Conservation (phyloP, 2,329 filamentous ascomycete genomes). For the Dichotomopilus funicola region DNA sequence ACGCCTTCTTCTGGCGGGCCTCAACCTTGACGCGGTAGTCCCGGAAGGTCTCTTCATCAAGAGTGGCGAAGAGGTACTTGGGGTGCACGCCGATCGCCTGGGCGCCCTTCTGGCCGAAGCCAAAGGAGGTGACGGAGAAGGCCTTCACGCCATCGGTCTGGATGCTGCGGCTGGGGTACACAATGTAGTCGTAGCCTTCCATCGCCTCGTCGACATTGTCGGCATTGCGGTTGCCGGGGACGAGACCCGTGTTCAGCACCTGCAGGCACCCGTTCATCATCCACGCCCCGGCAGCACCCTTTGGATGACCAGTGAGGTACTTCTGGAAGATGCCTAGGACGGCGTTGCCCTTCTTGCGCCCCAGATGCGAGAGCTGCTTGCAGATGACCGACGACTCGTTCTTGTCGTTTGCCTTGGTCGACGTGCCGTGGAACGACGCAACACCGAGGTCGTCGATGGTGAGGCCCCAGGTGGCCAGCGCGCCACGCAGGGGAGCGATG, state of each 20-base stretch:
- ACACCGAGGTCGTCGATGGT: constrained; percentile 94
- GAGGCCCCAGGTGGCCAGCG: constrained; percentile 94
- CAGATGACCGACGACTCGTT: constrained; percentile 98
- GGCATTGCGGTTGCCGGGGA: constrained; percentile 95
- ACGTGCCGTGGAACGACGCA: constrained; percentile 97
- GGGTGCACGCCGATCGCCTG: constrained; percentile 96
- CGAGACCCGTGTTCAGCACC: constrained; percentile 86
- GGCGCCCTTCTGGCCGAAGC: constrained; percentile 97
- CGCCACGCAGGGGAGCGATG: constrained; percentile 92
- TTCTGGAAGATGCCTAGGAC: constrained; percentile 98
- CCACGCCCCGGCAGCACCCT: constrained; percentile 98
- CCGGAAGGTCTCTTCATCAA: constrained; percentile 77
- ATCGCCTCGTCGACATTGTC: constrained; percentile 95
- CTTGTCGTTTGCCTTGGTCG: constrained; percentile 98
- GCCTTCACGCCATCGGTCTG: constrained; percentile 98
- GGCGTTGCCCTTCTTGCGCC: constrained; percentile 93
- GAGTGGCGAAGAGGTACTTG: constrained; percentile 90
- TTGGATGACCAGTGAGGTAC: constrained; percentile 96
- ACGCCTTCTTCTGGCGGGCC: constrained; percentile 94
- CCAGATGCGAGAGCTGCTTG: constrained; percentile 90
- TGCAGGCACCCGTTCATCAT: constrained; percentile 99
- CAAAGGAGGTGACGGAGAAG: constrained; percentile 97
- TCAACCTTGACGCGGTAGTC: constrained; percentile 84
- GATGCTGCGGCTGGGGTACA: constrained; percentile 90
- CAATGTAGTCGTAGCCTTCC: constrained; percentile 97